A percentile compares a stretch with the other conserved stretches of the same genome.
phyloP scores from a whole-genome alignment of 2,329 filamentous ascomycete genomes.

The Raffaelea albimanens region DNA sequence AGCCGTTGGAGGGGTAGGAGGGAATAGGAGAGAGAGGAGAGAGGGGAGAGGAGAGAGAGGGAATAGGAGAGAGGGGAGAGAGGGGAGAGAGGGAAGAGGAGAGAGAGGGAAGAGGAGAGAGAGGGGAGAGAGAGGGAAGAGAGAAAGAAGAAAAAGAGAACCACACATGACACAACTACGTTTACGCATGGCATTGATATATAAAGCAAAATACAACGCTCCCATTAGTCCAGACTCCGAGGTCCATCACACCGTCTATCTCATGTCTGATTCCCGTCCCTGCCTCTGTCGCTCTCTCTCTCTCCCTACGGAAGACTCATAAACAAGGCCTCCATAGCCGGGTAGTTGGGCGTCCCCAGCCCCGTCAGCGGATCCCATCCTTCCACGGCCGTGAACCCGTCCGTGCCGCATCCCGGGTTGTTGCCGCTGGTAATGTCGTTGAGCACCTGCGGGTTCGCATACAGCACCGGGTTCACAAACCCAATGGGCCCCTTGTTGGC shows the following conservation, averaged over 20 bases:
- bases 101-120: too few species aligned
- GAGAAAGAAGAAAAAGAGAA: too few species aligned
- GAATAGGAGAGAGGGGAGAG: too few species aligned
- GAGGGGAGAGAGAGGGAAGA: too few species aligned
- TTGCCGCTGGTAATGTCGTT: constrained; percentile 19
- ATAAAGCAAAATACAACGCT: too few species aligned
- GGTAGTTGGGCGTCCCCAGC: constrained; percentile 18
- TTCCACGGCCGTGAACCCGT: constrained; percentile 19
- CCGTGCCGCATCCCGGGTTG: constrained; percentile 22
- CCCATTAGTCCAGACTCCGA: too few species aligned
- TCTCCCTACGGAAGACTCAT: constrained; percentile 14
- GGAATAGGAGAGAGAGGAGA: too few species aligned
- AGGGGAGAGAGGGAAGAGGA: too few species aligned
- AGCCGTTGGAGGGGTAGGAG: not conserved
- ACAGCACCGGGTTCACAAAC: constrained; percentile 23
- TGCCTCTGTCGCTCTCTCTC: too few species aligned
- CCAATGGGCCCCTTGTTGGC: constrained; percentile 31
- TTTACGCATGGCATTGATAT: too few species aligned
- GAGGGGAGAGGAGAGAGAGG: too few species aligned
- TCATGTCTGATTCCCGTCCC: not conserved
- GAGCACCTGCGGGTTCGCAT: constrained; percentile 19
- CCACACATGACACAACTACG: too few species aligned
- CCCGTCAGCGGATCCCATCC: constrained; percentile 20
- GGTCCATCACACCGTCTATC: not conserved
- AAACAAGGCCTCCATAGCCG: constrained; percentile 21